Base-by-base conservation (phyloP, 2,329 filamentous ascomycete species). In the Ophiostoma triangulosporum region DNA sequence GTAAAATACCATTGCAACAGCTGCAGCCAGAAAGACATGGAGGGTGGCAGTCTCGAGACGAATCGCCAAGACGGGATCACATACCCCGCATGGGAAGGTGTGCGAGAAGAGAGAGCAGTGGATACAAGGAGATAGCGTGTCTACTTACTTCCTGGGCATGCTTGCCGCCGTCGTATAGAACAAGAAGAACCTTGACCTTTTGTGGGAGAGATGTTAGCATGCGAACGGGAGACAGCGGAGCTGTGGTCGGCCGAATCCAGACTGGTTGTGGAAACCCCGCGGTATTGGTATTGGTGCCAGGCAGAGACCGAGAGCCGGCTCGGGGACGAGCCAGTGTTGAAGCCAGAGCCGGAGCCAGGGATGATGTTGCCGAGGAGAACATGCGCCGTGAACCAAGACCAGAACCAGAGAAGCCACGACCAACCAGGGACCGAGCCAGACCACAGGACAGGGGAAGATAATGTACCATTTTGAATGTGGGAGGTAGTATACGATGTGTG, bases 161-260 rank as follows among this genome's bases (percentile, higher is more conserved):
- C 74, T 88, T 75, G 68, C 81, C 79, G 69, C 89, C 90, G 73
- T 96, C 90, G 77, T 96, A 96, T 63, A 95, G 80, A 64, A 95
- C 87, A 67, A 90, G 77, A 68, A 96, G 84, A 73, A 96, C 87
- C 77, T 96, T 96, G 75, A 90, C 90, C 89, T 96, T 69, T 71
- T 71, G 67, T 66, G 65, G 68, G 63, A 62, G 59, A 58, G 69
- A 69, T 63, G 74, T 76, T 65, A 77, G 73, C 70, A 70, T 78
- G 73, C 80, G 79, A 62, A 29, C n/a, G 35, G 38, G 26, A 27
- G 24, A 48, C 49, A n/a, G 24, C 33, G 17, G 52, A n/a, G 48
- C 20, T 14, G 38, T 32, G 24, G 51, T 24, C 15, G 43, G 49
- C 9, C 49, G 40, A 26, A 20, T 51, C 53, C 48, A 48, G 40